These are phyloP conservation scores for Fusarium sterilihyphosum DNA, from an alignment of 2,329 filamentous ascomycete genomes.

Conservation along the genomic window DNA sequence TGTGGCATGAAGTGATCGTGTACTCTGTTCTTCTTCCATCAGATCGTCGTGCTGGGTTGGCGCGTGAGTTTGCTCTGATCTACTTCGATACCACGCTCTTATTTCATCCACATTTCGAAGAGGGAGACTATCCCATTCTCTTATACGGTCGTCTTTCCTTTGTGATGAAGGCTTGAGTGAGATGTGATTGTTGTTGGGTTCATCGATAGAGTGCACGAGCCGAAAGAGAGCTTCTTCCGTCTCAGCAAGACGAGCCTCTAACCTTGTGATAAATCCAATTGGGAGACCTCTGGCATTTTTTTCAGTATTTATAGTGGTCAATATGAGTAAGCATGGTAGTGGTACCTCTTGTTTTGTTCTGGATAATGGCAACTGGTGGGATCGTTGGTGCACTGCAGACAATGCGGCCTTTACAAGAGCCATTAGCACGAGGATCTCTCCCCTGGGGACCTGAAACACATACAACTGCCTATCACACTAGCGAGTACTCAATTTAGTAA, in stretches of 20 bases:
- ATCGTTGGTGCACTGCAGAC: conserved; percentile 45
- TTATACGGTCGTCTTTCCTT: conserved; percentile 43
- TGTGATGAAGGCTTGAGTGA: conserved; percentile 18
- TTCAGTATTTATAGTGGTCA: not conserved
- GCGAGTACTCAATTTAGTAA: not conserved
- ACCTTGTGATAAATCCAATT: conserved; percentile 51
- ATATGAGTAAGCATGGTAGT: not conserved
- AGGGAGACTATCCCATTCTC: conserved; percentile 44
- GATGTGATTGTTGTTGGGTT: not conserved
- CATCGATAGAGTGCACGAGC: conserved; percentile 30
- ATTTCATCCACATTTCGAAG: conserved; percentile 30
- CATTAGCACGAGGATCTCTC: accelerated
- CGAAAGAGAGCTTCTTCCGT: conserved; percentile 45
- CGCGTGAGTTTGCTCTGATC: not conserved
- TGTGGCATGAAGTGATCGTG: not conserved
- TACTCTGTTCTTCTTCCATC: not conserved
- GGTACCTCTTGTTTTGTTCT: conserved; percentile 48
- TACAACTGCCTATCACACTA: conserved; percentile 39
- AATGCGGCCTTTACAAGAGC: conserved; percentile 37
- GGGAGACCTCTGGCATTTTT: conserved; percentile 47
- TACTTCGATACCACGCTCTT: conserved; percentile 35
- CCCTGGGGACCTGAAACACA: not conserved
- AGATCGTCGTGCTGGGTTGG: not conserved
- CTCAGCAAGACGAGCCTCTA: conserved; percentile 51
- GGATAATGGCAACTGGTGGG: conserved; percentile 47